Evolutionary conservation across 176 grass and related monocot genomes (phyloP), one percentile per base, ranked within the genome.

Genomic region (Avena atlantica): DNA sequence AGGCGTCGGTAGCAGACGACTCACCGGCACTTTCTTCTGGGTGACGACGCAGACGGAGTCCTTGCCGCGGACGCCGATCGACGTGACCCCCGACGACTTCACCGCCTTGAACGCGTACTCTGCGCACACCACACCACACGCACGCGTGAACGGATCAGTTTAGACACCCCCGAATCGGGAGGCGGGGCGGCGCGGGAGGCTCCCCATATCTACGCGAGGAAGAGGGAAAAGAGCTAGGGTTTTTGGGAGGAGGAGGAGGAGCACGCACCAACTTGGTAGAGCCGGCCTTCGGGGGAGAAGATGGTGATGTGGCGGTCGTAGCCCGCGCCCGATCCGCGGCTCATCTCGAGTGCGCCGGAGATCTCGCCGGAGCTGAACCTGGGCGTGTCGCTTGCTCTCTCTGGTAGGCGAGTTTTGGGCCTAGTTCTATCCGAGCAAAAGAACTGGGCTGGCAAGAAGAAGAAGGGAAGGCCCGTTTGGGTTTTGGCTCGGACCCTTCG

Each of bases 241-340:
- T 86, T 88, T 71, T 13, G 31, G 31, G 31, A 34, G 31, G 31
- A 34, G 12, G 71, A 25, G 25, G 29, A 25, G 12, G 64, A 3
- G 78, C 85, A 96, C 96, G 88, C 93, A 98, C 96, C 96, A 40
- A 98, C 96, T 98, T 98, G 96, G 83, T 94, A 98, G 86, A 98
- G 96, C 60, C 96, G 92, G 5, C 96, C 96, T 84, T 98, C 96
- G 3, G 96, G 96, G 51, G 96, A 98, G 96, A 98, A 98, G 72
- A 98, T 98, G 85, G 96, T 98, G 92, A 98, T 98, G 90, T 98
- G 96, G 87, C 96, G 96, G 93, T 98, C 96, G 53, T 98, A 98
- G 2, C 96, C 96, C 56, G 96, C 96, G 82, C 96, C 96, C 16
- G 92, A 91, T 25, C 93, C 93, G 78, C 93, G 84, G 70, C 93